These are phyloP conservation scores for Coniosporium apollinis DNA, from an alignment of 495 filamentous ascomycete species.

Conservation along the genomic window DNA sequence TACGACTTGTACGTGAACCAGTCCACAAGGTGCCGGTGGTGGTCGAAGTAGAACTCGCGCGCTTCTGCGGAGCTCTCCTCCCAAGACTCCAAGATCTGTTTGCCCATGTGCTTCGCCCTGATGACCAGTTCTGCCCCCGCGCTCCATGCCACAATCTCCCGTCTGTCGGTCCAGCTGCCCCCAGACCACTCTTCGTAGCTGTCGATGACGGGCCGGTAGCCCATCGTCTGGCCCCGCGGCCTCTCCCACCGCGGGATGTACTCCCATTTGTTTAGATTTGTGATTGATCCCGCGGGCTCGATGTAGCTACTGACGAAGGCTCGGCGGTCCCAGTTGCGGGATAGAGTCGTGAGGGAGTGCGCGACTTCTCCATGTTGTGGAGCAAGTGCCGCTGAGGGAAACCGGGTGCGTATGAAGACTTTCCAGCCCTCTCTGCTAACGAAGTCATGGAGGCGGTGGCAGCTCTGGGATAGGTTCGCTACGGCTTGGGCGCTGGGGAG, in stretches of 20 bases:
- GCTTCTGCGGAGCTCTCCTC: conserved; percentile 6
- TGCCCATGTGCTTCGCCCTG: conserved; percentile 20
- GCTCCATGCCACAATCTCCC: conserved; percentile 43
- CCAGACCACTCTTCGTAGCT: conserved; percentile 40
- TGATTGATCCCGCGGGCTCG: conserved; percentile 22
- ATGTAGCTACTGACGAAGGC: conserved; percentile 40
- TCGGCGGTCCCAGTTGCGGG: conserved; percentile 41
- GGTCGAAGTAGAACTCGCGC: conserved; percentile 8
- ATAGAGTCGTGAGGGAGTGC: conserved; percentile 39
- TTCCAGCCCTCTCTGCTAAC: conserved; percentile 39
- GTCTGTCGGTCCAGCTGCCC: conserved; percentile 33
- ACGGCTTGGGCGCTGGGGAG: conserved; percentile 36
- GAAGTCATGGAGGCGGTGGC: conserved; percentile 31
- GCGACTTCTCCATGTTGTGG: conserved; percentile 35
- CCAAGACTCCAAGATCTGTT: conserved; percentile 1
- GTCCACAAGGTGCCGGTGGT: conserved; percentile 11
- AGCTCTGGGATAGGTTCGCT: conserved; percentile 31
- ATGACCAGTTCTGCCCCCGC: conserved; percentile 42
- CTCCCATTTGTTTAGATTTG: conserved; percentile 11
- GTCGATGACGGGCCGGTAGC: conserved; percentile 45
- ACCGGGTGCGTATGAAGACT: conserved; percentile 38
- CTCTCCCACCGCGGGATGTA: conserved; percentile 14
- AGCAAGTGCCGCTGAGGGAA: conserved; percentile 28
- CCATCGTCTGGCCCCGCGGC: conserved; percentile 40
- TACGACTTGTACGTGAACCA: conserved; percentile 39